Evolutionary conservation across 2,329 filamentous ascomycete species (phyloP).

Genomic region (Ceratocystis colombiana): DNA sequence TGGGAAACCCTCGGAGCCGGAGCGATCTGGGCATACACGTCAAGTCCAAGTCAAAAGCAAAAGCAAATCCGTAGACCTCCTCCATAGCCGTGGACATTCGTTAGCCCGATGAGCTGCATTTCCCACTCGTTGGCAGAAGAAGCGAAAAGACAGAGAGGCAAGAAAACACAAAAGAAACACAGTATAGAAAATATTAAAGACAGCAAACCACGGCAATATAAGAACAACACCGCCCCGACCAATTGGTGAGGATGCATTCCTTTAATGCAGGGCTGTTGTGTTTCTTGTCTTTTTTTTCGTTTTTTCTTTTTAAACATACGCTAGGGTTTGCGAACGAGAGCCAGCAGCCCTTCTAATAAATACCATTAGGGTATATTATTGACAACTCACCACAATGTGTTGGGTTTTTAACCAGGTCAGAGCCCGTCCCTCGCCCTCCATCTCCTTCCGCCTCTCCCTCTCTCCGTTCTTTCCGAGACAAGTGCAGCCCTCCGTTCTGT

Average conservation of each 20-base stretch:
- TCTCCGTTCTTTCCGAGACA: too few species aligned
- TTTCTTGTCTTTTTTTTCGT: too few species aligned
- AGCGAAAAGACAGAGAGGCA: neutral
- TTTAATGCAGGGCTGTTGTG: too few species aligned
- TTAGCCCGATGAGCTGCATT: neutral
- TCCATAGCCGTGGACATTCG: neutral
- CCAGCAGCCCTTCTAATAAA: neutral
- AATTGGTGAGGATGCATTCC: conserved; percentile 4
- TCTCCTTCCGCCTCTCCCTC: too few species aligned
- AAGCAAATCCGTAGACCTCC: neutral
- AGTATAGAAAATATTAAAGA: neutral
- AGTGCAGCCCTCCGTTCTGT: too few species aligned
- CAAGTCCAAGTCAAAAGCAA: neutral
- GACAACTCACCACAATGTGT: neutral
- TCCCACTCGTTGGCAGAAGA: neutral
- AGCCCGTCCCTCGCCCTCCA: too few species aligned
- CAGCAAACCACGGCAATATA: neutral
- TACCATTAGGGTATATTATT: neutral
- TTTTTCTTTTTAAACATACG: too few species aligned
- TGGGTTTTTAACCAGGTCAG: neutral
- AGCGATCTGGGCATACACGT: conserved; percentile 5
- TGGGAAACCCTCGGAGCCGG: conserved; percentile 3
- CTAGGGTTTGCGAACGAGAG: neutral
- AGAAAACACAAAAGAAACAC: neutral
- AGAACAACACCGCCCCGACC: neutral